A percentile compares a stretch with the other conserved stretches of the same genome.
These are phyloP conservation scores for Dactylellina sp. DNA, from an alignment of 2,329 filamentous ascomycete genomes.

Conservation along the genomic window DNA sequence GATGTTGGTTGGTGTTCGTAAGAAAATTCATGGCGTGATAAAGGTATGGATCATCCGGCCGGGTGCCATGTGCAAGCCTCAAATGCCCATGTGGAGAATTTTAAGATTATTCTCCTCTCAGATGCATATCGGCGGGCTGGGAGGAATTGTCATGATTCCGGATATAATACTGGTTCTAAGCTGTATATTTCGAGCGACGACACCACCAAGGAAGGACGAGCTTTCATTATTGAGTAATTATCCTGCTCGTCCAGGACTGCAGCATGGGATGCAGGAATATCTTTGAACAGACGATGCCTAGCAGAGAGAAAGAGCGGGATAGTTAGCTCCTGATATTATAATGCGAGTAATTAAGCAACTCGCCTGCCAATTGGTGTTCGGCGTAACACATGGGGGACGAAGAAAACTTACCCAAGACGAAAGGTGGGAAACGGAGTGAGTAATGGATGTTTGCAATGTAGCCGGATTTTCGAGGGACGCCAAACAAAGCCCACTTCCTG, in stretches of 20 bases:
- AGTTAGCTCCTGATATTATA: conserved; percentile 38
- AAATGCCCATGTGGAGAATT: conserved; percentile 56
- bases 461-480: conserved; percentile 19
- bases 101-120: conserved; percentile 56
- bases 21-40: conserved; percentile 53
- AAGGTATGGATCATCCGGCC: conserved; percentile 38
- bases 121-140: conserved; percentile 24
- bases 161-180: conserved; percentile 31
- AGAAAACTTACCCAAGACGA: conserved; percentile 56
- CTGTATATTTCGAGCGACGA: conserved; percentile 35
- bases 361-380: conserved; percentile 43
- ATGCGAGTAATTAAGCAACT: conserved; percentile 40
- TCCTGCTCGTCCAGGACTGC: conserved; percentile 46
- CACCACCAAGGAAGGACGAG: conserved; percentile 29
- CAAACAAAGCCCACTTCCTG: conserved; percentile 32
- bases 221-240: conserved; percentile 40
- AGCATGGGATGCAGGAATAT: conserved; percentile 39
- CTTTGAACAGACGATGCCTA: conserved; percentile 39
- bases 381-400: conserved; percentile 38
- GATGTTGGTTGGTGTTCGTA: conserved; percentile 43
- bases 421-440: conserved; percentile 51
- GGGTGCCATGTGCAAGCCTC: conserved; percentile 53
- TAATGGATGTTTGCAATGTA: conserved; percentile 30
- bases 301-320: conserved; percentile 20
- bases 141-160: conserved; percentile 22